These are phyloP conservation scores for Olyra latifolia DNA, from an alignment of 176 grass and related monocot genomes.

Conservation along the genomic window DNA sequence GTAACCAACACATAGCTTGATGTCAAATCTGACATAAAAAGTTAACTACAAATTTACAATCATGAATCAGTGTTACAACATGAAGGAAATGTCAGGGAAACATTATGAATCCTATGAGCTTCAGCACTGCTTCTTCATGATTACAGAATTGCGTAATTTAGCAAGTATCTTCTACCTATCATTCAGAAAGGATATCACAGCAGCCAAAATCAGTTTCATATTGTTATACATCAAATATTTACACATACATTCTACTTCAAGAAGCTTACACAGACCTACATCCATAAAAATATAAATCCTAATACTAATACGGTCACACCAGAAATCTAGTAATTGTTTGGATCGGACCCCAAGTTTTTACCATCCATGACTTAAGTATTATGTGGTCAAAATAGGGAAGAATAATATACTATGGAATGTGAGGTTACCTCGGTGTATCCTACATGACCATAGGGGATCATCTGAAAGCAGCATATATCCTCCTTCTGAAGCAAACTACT, in stretches of 20 bases:
- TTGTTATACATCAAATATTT: background rate
- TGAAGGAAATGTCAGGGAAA: background rate
- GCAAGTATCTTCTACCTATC: background rate
- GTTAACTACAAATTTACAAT: background rate
- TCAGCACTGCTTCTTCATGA: background rate
- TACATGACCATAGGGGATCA: constrained; percentile 4
- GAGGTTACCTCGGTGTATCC: constrained; percentile 40
- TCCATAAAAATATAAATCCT: background rate
- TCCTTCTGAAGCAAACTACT: constrained; percentile 30
- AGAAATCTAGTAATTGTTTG: background rate
- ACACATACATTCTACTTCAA: constrained; percentile 21
- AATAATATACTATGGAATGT: background rate
- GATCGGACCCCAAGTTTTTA: background rate
- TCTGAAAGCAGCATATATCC: background rate
- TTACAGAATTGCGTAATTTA: background rate
- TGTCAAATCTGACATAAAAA: background rate
- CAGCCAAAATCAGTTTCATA: background rate
- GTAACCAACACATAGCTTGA: background rate
- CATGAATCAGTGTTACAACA: background rate
- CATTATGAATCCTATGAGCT: background rate
- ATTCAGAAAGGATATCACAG: background rate
- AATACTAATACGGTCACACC: background rate
- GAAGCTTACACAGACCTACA: constrained; percentile 4
- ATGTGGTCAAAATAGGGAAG: background rate
- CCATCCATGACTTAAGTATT: background rate